phyloP scores from a whole-genome alignment of 495 filamentous ascomycete species.

The Cercophora sp. region DNA sequence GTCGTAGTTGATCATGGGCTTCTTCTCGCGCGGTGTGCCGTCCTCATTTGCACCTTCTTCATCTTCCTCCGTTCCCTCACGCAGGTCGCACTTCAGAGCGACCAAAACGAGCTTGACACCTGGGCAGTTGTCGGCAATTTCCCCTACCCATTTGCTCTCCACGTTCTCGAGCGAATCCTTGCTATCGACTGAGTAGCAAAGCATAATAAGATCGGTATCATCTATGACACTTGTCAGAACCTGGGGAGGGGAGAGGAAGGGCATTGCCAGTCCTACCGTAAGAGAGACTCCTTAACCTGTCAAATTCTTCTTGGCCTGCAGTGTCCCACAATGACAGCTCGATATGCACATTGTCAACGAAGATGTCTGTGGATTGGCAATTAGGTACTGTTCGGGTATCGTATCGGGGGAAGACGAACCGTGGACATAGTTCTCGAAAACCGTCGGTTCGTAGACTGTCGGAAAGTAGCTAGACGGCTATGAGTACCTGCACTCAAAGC shows the following conservation, averaged over 20 bases:
- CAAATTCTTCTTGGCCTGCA: conserved; percentile 98
- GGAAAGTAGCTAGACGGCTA: conserved; percentile 73
- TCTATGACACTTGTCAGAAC: conserved; percentile 33
- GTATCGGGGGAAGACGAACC: conserved; percentile 50
- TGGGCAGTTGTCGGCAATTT: conserved; percentile 96
- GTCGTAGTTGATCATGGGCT: conserved; percentile 82
- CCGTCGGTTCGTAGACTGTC: conserved; percentile 97
- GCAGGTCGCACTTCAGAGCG: conserved; percentile 92
- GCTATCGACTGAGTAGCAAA: conserved; percentile 96
- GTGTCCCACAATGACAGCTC: conserved; percentile 98
- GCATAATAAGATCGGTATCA: conserved; percentile 96
- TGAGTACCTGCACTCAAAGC: background rate
- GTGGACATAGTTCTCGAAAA: conserved; percentile 99
- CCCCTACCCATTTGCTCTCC: conserved; percentile 94
- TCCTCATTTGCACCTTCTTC: conserved; percentile 43
- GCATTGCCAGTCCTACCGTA: conserved; percentile 54
- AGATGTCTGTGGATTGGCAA: conserved; percentile 65
- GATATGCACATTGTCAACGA: conserved; percentile 93
- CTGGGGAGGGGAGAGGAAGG: background rate
- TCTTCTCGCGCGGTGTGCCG: conserved; percentile 51
- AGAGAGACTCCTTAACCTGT: conserved; percentile 87
- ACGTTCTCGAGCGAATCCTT: conserved; percentile 97
- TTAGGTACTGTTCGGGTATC: conserved; percentile 8
- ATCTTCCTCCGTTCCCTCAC: conserved; percentile 61
- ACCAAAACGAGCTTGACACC: conserved; percentile 94